Evolutionary conservation across 2,329 filamentous ascomycete genomes (phyloP).

Genomic region (Graphilbum sp.): DNA sequence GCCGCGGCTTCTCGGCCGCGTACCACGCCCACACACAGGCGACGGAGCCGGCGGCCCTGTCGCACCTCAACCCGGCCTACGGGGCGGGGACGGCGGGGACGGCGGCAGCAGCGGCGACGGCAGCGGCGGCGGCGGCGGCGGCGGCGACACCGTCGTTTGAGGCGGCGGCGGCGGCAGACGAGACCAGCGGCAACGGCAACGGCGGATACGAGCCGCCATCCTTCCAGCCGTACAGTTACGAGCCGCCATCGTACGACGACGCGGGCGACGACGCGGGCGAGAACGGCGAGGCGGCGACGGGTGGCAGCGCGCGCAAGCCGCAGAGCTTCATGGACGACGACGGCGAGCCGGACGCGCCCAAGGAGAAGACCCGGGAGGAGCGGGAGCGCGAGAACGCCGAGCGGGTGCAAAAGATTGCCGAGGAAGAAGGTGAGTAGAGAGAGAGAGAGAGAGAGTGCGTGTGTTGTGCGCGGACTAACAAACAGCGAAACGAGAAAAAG

Average conservation of each 20-base stretch:
- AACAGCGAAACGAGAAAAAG: conserved; percentile 45
- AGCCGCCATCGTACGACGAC: conserved; percentile 32
- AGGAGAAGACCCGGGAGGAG: conserved; percentile 46
- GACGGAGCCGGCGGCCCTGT: neutral
- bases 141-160: too few relatives aligned
- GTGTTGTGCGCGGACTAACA: neutral
- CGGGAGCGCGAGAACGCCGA: conserved; percentile 71
- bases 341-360: conserved; percentile 43
- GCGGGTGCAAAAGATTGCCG: conserved; percentile 70
- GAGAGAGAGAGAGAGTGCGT: too few relatives aligned
- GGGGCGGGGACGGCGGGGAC: too few relatives aligned
- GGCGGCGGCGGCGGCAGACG: conserved; percentile 9
- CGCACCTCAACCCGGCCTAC: too few relatives aligned
- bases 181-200: conserved; percentile 14
- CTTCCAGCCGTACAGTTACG: conserved; percentile 42
- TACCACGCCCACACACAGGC: neutral
- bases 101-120: neutral
- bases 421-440: conserved; percentile 52
- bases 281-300: conserved; percentile 26
- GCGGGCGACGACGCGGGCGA: conserved; percentile 26
- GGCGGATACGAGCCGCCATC: conserved; percentile 44
- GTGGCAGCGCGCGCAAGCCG: too few relatives aligned
- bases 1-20: conserved; percentile 3
- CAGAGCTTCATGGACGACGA: conserved; percentile 72
- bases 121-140: too few relatives aligned